Percentiles rank a stretch among this genome's conserved stretches.
Evolutionary conservation across 129 eudicot species (phyloP).

Genomic region (Heracleum sosnowskyi): DNA sequence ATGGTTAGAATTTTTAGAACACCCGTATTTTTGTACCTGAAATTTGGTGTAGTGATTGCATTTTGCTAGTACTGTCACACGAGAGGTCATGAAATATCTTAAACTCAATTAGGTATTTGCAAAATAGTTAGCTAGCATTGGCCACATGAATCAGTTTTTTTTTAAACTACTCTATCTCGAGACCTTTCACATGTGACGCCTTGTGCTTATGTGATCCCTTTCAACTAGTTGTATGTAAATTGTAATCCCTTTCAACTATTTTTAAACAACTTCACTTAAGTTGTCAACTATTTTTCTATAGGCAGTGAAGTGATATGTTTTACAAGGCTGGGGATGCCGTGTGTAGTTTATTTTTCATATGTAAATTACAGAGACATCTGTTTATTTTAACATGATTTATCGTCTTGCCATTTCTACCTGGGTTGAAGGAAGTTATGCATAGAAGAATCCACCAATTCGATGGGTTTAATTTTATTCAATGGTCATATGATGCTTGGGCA

Average conservation of each 20-base stretch:
- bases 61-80: background rate
- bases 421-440: constrained; percentile 31
- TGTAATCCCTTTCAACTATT: too few relatives aligned
- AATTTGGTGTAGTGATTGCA: background rate
- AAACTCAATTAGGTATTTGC: background rate
- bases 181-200: background rate
- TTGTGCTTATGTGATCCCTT: background rate
- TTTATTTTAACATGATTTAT: constrained; percentile 24
- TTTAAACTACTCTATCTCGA: background rate
- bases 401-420: constrained; percentile 27
- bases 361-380: background rate
- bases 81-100: background rate
- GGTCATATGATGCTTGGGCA: constrained; percentile 48
- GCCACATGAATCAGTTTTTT: background rate
- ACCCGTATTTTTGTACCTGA: background rate
- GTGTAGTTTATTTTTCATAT: background rate
- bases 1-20: background rate
- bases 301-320: background rate
- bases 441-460: constrained; percentile 37
- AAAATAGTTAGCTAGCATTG: background rate
- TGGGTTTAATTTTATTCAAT: constrained; percentile 40
- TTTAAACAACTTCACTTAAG: background rate
- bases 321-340: background rate
- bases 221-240: too few relatives aligned
- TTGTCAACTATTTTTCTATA: background rate